Percentiles rank a stretch among this genome's conserved stretches.
These are phyloP conservation scores for Eudorina sp. DNA, from an alignment of 139 green algal genomes.

Conservation along the genomic window DNA sequence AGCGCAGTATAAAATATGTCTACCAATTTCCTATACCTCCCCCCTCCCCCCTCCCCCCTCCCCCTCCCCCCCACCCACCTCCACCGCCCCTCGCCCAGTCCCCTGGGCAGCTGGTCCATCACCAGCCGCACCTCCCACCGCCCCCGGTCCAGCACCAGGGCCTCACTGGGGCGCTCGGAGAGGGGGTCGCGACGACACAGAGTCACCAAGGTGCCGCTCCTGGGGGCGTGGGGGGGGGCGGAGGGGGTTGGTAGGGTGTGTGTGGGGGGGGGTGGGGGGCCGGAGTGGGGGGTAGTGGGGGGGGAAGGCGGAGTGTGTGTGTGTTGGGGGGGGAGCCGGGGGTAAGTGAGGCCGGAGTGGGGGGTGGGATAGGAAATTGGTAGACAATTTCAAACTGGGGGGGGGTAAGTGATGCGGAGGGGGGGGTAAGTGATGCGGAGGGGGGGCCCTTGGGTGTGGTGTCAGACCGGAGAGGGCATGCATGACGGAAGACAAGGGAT, in stretches of 20 bases:
- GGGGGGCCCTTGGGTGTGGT: no score
- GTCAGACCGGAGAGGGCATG: no score
- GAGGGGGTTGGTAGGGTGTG: neutral
- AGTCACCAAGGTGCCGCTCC: slow-evolving; percentile 52
- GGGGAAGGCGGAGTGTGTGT: no score
- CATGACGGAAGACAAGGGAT: no score
- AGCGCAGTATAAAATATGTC: no score
- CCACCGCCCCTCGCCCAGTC: slow-evolving; percentile 30
- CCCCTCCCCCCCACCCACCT: slow-evolving; percentile 17
- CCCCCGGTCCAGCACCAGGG: slow-evolving; percentile 42
- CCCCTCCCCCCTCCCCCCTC: neutral
- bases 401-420: neutral
- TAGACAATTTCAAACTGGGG: no score
- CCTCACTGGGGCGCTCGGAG: slow-evolving; percentile 30
- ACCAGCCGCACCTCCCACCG: slow-evolving; percentile 53
- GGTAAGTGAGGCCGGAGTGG: neutral
- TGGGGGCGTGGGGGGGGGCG: neutral
- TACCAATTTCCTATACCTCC: no score
- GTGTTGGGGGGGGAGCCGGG: no score
- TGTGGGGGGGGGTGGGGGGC: no score
- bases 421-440: no score
- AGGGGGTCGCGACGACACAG: slow-evolving; percentile 49
- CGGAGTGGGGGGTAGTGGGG: neutral
- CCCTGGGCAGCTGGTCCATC: slow-evolving; percentile 7
- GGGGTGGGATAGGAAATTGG: no score